Base-by-base conservation (phyloP, 2,329 filamentous ascomycete species). In the Aspergillus alliaceus region DNA sequence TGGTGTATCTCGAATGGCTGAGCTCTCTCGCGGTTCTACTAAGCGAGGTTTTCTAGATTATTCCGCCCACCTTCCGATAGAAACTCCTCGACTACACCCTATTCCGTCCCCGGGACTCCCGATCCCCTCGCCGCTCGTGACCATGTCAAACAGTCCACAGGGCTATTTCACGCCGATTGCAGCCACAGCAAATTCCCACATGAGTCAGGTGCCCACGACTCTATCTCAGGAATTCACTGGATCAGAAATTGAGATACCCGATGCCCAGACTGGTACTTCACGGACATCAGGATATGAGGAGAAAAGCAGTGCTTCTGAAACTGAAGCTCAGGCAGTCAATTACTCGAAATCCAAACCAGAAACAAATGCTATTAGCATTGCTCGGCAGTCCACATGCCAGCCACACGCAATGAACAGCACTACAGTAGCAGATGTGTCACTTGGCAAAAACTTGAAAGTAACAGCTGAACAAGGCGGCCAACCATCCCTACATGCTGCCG, bases 61-160 rank as follows among this genome's bases (percentile, higher is more conserved):
- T 32, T n/a, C 35, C 14, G 48, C 54, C 14, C 60, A 66, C 39
- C 55, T 66, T 31, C 69, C 67, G 25, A 71, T 65, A 22, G 67
- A 72, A 24, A 75, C 75, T 12, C 76, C 75, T 11, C 71, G 71
- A 14, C 65, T 78, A 20, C 64, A 68, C 27, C 76, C 75, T 15
- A 62, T 77, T 34, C 66, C 71, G 35, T 78, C 77, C 22, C 71
- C 75, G 11, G 73, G 71, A 6, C 67, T 77, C 34, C 72, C 75
- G 11, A 62, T 73, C 40, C 72, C 77, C 6, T 78, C 76, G 24
- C 74, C 77, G 14, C 60, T 78, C 24, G 59, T 72, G 31, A 65
- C 69, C 12, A 59, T 59, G 27, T 61, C 71, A 15, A 59, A 63
- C 37, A 64, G 61, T 52, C 39, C 62, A 4, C 59, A 65, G 12